Evolutionary conservation across 768 basidiomycete species (phyloP).

Genomic region (Pleurotus cornucopiae): DNA sequence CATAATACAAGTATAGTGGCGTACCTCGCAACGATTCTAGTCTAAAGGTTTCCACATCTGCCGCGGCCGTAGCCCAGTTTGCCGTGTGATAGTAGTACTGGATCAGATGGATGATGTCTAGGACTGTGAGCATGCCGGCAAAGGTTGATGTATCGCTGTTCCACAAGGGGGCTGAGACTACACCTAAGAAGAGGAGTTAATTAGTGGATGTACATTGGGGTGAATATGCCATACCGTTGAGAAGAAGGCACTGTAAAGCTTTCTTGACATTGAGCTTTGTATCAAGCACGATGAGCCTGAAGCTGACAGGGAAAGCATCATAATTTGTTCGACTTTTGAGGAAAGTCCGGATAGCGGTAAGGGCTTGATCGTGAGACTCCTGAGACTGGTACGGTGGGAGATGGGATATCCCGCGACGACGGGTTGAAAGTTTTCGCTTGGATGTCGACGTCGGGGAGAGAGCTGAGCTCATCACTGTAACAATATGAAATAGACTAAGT

Average conservation of each 20-base stretch:
- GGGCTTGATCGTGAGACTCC: slow-evolving; percentile 67
- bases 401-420: slow-evolving; percentile 56
- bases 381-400: slow-evolving; percentile 46
- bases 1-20: too few species aligned
- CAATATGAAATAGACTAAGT: slow-evolving; percentile 8
- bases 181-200: slow-evolving; percentile 49
- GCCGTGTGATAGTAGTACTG: slow-evolving; percentile 95
- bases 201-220: slow-evolving; percentile 2
- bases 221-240: slow-evolving; percentile 55
- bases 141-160: slow-evolving; percentile 92
- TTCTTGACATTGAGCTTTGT: slow-evolving; percentile 95
- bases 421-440: slow-evolving; percentile 53
- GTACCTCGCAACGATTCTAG: slow-evolving; percentile 85
- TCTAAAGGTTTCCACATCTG: slow-evolving; percentile 90
- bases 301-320: slow-evolving; percentile 96
- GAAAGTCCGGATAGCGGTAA: slow-evolving; percentile 71
- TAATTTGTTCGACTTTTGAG: slow-evolving; percentile 86
- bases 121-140: slow-evolving; percentile 98
- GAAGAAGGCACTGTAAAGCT: slow-evolving; percentile 80
- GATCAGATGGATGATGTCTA: slow-evolving; percentile 98
- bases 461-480: slow-evolving; percentile 31
- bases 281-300: slow-evolving; percentile 94
- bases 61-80: slow-evolving; percentile 77
- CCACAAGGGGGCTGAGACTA: slow-evolving; percentile 97
- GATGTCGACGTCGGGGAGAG: slow-evolving; percentile 49